A percentile compares a stretch with the other conserved stretches of the same genome.
Evolutionary conservation across 768 basidiomycete genomes (phyloP).

Genomic region (Hygrocybe coccinea): DNA sequence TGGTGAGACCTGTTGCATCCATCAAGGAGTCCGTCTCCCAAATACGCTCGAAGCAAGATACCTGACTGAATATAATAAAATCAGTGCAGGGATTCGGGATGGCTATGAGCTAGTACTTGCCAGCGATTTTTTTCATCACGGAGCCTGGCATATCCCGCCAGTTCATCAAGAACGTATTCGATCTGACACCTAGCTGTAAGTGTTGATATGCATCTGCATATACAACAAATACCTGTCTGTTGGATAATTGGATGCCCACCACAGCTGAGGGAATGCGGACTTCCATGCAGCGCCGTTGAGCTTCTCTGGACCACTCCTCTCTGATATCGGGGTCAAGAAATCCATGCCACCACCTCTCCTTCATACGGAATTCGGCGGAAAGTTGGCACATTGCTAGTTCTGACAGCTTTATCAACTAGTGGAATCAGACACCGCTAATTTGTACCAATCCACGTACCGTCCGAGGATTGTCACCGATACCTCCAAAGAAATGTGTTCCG

Average conservation of each 20-base stretch:
- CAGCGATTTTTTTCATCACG: slow-evolving; percentile 36
- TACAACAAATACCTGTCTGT: slow-evolving; percentile 34
- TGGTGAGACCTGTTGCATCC: slow-evolving; percentile 15
- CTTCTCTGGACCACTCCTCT: slow-evolving; percentile 31
- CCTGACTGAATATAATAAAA: slow-evolving; percentile 32
- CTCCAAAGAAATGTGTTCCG: slow-evolving; percentile 39
- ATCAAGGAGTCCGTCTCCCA: slow-evolving; percentile 40
- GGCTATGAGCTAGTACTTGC: slow-evolving; percentile 22
- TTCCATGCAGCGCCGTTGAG: slow-evolving; percentile 25
- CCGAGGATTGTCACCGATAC: slow-evolving; percentile 45
- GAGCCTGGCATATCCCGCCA: slow-evolving; percentile 41
- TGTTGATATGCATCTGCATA: background rate
- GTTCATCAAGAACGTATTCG: slow-evolving; percentile 46
- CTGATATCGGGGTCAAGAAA: slow-evolving; percentile 24
- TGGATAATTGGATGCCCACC: slow-evolving; percentile 32
- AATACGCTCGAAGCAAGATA: slow-evolving; percentile 54
- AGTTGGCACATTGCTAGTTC: slow-evolving; percentile 49
- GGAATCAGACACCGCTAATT: background rate
- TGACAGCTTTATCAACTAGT: slow-evolving; percentile 40
- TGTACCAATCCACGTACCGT: slow-evolving; percentile 32
- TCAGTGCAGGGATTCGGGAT: background rate
- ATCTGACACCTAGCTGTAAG: slow-evolving; percentile 27
- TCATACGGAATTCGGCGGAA: slow-evolving; percentile 40
- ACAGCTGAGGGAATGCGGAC: slow-evolving; percentile 34
- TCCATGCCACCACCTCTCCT: slow-evolving; percentile 39